Evolutionary conservation across 1,284 basidiomycete genomes (phyloP), one percentile per base, ranked within the genome.

Genomic region (Dichomitus squalens): DNA sequence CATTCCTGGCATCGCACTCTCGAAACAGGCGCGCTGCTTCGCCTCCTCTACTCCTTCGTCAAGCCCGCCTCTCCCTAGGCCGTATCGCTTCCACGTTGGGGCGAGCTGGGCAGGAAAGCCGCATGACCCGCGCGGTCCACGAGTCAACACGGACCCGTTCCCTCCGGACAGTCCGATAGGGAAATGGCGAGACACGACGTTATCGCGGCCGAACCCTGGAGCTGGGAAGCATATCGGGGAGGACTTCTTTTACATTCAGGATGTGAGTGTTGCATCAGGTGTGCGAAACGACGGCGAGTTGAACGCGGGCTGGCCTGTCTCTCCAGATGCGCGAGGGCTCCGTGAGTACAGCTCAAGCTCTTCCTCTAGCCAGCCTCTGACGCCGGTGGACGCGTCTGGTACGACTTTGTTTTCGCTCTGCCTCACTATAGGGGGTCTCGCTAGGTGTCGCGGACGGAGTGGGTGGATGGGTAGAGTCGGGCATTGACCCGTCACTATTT

Each of bases 401-500:
- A 12, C 14, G n/a, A 16, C 7, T 31, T 6, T 9, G 21, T 8
- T 23, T 5, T 18, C 25, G 41, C 25, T 44, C 12, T 33, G 31
- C 11, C 20, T 57, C 48, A 16, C 27, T 16, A 39, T 49, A 92
- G 85, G 92, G 92, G 29, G 70, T 93, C n/a, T 84, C 90, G 4
- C 78, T 95, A 54, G 92, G 81, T 71, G 76, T 86, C 2, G 86
- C 87, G 12, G 87, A 89, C 62, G 87, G 87, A 18, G 87, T 89
- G 1, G 87, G 87, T 3, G 87, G 87, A 20, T 89, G 87, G 87
- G 76, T 78, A 34, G 81, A 92, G 63, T 86, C 86, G 1, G 93
- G 93, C 52, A 84, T 94, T 29, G 93, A 96, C 68, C 92, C 93
- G 3, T 87, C 89, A 7, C 76, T 93, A 35, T 89, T 87, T 68